These are phyloP conservation scores for Talaromyces thailandensis DNA, from an alignment of 495 filamentous ascomycete species.

Conservation along the genomic window DNA sequence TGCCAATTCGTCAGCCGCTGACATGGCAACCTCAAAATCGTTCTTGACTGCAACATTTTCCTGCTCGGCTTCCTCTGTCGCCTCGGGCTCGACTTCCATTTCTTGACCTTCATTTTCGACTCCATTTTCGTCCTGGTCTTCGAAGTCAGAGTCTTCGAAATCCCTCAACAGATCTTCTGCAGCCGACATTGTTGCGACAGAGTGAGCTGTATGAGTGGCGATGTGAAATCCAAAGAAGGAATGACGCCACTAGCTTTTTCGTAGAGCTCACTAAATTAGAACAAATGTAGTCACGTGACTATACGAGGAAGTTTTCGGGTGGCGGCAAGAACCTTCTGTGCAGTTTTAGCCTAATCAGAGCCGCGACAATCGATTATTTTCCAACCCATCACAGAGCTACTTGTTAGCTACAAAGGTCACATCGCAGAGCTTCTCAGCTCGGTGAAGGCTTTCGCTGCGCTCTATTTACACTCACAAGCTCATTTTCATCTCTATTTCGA, in stretches of 20 bases:
- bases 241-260: constrained; percentile 3
- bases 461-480: background rate
- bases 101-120: constrained; percentile 14
- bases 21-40: constrained; percentile 88
- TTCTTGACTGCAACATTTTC: constrained; percentile 42
- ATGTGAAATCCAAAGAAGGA: background rate
- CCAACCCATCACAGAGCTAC: background rate
- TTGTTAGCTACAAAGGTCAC: background rate
- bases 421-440: background rate
- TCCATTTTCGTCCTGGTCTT: constrained; percentile 6
- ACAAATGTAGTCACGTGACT: background rate
- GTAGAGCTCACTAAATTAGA: background rate
- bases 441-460: background rate
- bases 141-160: constrained; percentile 29
- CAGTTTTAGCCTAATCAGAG: background rate
- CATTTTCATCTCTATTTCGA: background rate
- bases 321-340: background rate
- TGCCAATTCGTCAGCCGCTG: constrained; percentile 84
- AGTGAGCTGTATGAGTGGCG: background rate
- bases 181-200: constrained; percentile 27
- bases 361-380: background rate
- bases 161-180: constrained; percentile 38
- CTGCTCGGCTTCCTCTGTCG: constrained; percentile 17
- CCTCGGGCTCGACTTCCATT: constrained; percentile 17
- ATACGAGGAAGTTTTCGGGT: background rate